Conservation (phyloP, 2,329 filamentous ascomycete species). For the Cladosporium oxysporum region DNA sequence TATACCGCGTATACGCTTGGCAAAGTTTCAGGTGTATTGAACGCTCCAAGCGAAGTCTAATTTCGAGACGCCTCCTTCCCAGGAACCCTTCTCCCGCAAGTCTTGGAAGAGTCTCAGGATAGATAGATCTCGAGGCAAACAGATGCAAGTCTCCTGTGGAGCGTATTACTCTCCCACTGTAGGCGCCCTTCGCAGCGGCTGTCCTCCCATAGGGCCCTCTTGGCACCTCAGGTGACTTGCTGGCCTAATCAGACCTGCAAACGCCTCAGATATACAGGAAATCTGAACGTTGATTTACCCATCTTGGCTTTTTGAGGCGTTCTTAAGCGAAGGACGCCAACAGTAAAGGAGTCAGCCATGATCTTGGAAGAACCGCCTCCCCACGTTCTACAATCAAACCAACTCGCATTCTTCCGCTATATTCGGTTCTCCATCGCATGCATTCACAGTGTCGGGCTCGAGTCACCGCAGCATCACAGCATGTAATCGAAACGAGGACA, state of each 20-base stretch:
- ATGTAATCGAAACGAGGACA: not conserved
- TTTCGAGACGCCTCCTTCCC: not conserved
- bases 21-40: not conserved
- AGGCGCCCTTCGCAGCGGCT: not conserved
- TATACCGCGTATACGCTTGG: not conserved
- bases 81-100: not conserved
- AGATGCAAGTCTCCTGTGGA: not conserved
- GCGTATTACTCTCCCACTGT: not conserved
- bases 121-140: not conserved
- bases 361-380: not conserved
- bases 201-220: not conserved
- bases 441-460: not conserved
- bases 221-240: not conserved
- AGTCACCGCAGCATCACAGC: not conserved
- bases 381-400: not conserved
- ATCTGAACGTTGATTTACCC: not conserved
- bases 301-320: not conserved
- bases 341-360: not conserved
- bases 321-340: too few species aligned
- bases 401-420: not conserved
- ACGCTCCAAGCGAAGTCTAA: not conserved
- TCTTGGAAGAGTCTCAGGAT: not conserved
- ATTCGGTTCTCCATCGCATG: not conserved
- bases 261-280: not conserved
- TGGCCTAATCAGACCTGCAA: not conserved